Conservation (phyloP, 2,329 filamentous ascomycete species). For the Clarireedia monteithiana region DNA sequence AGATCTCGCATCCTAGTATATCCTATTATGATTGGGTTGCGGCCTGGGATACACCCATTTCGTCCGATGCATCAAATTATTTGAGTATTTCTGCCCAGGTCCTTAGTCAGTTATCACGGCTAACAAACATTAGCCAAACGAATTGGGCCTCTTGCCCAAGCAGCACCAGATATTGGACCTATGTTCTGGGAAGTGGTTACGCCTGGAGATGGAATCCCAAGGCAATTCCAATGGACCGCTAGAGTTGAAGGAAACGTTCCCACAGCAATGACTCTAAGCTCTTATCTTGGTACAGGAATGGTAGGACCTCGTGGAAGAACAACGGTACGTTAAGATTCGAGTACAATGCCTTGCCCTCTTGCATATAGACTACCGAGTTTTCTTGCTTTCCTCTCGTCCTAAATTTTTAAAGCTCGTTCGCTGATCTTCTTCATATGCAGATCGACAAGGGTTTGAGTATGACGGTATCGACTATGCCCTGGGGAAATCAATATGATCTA, state of each 20-base stretch:
- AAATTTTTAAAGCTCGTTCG: not conserved
- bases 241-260: conserved; percentile 44
- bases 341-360: not conserved
- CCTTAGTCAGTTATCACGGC: not conserved
- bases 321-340: conserved; percentile 27
- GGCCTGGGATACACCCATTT: conserved; percentile 44
- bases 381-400: not conserved
- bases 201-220: conserved; percentile 49
- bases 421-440: not conserved
- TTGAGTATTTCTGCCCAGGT: conserved; percentile 29
- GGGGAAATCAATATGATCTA: conserved; percentile 45
- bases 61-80: conserved; percentile 36
- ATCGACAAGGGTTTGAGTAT: conserved; percentile 52
- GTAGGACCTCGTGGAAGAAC: conserved; percentile 50
- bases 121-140: conserved; percentile 31
- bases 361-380: not conserved
- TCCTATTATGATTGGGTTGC: conserved; percentile 59
- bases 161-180: conserved; percentile 57
- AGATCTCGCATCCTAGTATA: conserved; percentile 42
- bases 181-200: conserved; percentile 54
- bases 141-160: conserved; percentile 54
- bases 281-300: conserved; percentile 57
- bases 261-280: conserved; percentile 36
- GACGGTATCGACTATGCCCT: conserved; percentile 47
- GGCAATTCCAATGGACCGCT: conserved; percentile 59